Conservation (phyloP, 805 yeast species). For the Hanseniaspora jakobsenii region DNA sequence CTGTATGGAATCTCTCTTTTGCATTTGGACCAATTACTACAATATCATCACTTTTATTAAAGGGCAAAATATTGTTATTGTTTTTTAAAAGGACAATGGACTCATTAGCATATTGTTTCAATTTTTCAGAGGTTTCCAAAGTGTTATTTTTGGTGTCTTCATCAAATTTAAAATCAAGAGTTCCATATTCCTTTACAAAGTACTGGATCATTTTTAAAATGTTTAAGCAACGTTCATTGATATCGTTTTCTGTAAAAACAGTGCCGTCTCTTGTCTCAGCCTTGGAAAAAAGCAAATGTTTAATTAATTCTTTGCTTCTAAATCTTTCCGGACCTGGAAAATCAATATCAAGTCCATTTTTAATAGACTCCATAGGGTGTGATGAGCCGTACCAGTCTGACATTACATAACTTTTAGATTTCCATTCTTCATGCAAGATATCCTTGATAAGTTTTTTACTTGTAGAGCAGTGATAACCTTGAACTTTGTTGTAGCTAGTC, state of each 20-base stretch:
- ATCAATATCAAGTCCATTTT: slow-evolving; percentile 50
- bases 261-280: slow-evolving; percentile 28
- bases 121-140: slow-evolving; percentile 34
- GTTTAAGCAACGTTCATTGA: slow-evolving; percentile 38
- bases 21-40: slow-evolving; percentile 54
- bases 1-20: slow-evolving; percentile 35
- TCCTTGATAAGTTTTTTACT: slow-evolving; percentile 33
- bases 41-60: slow-evolving; percentile 31
- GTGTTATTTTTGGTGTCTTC: slow-evolving; percentile 31
- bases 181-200: slow-evolving; percentile 24
- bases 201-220: slow-evolving; percentile 38
- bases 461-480: slow-evolving; percentile 48
- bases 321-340: slow-evolving; percentile 54
- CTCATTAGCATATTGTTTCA: slow-evolving; percentile 40
- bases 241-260: slow-evolving; percentile 20
- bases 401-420: slow-evolving; percentile 44
- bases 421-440: slow-evolving; percentile 45
- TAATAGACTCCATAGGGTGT: slow-evolving; percentile 35
- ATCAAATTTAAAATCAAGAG: slow-evolving; percentile 1
- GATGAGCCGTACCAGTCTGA: slow-evolving; percentile 56
- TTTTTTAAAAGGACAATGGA: slow-evolving; percentile 48
- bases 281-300: slow-evolving; percentile 33
- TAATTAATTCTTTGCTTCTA: slow-evolving; percentile 29
- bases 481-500: slow-evolving; percentile 54
- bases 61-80: slow-evolving; percentile 37